Evolutionary conservation across 192 early-diverging fungal genomes (phyloP).

Genomic region (Linnemannia elongata): DNA sequence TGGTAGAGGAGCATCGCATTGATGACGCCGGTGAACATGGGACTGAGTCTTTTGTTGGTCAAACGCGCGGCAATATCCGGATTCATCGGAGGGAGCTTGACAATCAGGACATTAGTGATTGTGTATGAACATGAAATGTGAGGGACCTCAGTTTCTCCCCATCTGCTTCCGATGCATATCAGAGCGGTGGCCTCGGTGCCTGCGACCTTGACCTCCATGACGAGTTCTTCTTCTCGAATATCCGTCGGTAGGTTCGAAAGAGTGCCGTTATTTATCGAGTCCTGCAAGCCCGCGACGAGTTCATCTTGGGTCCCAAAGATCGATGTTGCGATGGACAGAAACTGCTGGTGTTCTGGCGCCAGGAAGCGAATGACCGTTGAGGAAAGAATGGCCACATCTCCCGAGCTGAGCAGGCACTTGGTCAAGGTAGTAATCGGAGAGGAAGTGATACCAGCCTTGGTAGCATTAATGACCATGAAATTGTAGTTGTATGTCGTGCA

Average conservation of each 20-base stretch:
- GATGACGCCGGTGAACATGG: not conserved
- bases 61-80: not conserved
- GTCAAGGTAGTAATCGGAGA: constrained; percentile 11
- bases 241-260: not conserved
- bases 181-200: not conserved
- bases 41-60: not conserved
- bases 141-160: not conserved
- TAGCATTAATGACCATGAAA: constrained; percentile 16
- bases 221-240: not conserved
- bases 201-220: not conserved
- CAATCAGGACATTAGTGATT: not conserved
- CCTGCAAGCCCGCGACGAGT: constrained; percentile 8
- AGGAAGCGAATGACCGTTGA: constrained; percentile 5
- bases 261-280: constrained; percentile 11
- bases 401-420: constrained; percentile 6
- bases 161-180: not conserved
- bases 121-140: not conserved
- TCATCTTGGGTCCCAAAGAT: constrained; percentile 15
- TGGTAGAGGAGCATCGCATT: not conserved
- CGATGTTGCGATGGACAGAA: not conserved
- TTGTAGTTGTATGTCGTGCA: constrained; percentile 14
- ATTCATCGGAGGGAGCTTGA: not conserved
- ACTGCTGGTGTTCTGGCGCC: not conserved
- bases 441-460: constrained; percentile 15
- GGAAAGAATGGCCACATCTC: not conserved